Evolutionary conservation across 1,139 yeast species (phyloP).

Genomic region (Diutina mesorugosa): DNA sequence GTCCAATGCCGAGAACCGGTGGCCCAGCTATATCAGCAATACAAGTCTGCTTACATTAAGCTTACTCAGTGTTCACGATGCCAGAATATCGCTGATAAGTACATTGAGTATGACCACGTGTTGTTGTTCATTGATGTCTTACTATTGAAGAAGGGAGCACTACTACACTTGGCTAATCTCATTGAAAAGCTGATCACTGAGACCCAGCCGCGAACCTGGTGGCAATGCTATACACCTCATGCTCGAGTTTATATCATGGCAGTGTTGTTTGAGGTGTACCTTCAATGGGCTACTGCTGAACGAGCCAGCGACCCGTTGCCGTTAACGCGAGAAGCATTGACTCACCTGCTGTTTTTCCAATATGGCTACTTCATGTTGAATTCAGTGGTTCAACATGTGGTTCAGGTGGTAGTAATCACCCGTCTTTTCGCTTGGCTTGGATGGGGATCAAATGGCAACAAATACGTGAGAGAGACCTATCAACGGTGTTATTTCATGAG

Average conservation of each 20-base stretch:
- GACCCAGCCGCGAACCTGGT: constrained; percentile 3
- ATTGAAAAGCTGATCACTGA: constrained; percentile 21
- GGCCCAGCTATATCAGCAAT: constrained; percentile 48
- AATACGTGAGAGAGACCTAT: constrained; percentile 8
- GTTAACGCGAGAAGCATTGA: constrained; percentile 21
- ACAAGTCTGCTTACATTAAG: constrained; percentile 68
- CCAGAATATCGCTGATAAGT: constrained; percentile 69
- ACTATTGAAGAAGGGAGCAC: constrained; percentile 78
- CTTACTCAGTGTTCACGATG: constrained; percentile 71
- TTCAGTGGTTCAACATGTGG: constrained; percentile 45
- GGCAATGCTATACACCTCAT: constrained; percentile 13
- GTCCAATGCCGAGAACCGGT: constrained; percentile 48
- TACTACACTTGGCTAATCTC: constrained; percentile 74
- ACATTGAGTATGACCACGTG: constrained; percentile 83
- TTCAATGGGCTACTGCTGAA: constrained; percentile 88
- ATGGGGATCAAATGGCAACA: constrained; percentile 17
- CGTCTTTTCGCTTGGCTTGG: constrained; percentile 16
- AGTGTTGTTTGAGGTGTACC: constrained; percentile 77
- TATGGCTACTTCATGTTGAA: constrained; percentile 54
- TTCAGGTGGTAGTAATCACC: constrained; percentile 41
- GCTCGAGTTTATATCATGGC: constrained; percentile 48
- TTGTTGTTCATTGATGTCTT: constrained; percentile 72
- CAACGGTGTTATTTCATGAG: constrained; percentile 16
- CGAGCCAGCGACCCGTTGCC: constrained; percentile 24
- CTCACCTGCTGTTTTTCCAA: constrained; percentile 39